Evolutionary conservation across 345 rosid genomes (phyloP).

Genomic region (Sonneratia caseolaris): DNA sequence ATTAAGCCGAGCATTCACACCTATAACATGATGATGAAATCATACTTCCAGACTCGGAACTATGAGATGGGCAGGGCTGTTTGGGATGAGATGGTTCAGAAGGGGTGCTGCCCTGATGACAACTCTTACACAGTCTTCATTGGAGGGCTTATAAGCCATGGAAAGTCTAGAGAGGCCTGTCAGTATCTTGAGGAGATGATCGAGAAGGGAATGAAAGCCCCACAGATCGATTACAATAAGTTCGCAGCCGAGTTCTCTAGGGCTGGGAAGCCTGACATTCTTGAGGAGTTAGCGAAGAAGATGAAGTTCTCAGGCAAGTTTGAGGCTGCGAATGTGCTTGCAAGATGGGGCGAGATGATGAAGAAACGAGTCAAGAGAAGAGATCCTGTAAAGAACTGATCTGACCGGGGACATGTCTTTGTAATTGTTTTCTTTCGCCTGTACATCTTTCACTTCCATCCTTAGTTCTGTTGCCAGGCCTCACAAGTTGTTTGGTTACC

Average conservation of each 20-base stretch:
- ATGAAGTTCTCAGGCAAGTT: conserved; percentile 68
- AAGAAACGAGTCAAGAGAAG: conserved; percentile 39
- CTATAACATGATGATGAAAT: conserved; percentile 78
- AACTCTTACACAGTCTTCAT: conserved; percentile 73
- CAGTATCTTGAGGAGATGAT: conserved; percentile 74
- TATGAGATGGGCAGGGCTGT: conserved; percentile 50
- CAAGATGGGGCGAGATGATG: conserved; percentile 54
- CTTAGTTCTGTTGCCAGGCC: neutral
- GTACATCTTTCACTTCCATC: neutral
- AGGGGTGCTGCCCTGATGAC: conserved; percentile 72
- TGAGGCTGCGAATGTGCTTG: conserved; percentile 53
- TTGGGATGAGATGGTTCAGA: conserved; percentile 78
- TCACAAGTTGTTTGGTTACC: neutral
- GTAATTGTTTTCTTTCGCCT: neutral
- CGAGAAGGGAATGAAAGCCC: conserved; percentile 83
- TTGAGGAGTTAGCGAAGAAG: conserved; percentile 66
- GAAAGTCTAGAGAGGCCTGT: conserved; percentile 70
- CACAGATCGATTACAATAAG: conserved; percentile 73
- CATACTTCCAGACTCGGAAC: conserved; percentile 54
- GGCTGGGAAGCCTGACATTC: conserved; percentile 54
- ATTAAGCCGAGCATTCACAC: conserved; percentile 65
- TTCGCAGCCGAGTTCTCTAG: conserved; percentile 69
- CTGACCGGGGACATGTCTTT: neutral
- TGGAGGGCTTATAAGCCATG: conserved; percentile 64
- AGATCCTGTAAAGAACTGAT: conserved; percentile 10